These are phyloP conservation scores for Populus nigra DNA, from an alignment of 345 rosid species.

Conservation along the genomic window DNA sequence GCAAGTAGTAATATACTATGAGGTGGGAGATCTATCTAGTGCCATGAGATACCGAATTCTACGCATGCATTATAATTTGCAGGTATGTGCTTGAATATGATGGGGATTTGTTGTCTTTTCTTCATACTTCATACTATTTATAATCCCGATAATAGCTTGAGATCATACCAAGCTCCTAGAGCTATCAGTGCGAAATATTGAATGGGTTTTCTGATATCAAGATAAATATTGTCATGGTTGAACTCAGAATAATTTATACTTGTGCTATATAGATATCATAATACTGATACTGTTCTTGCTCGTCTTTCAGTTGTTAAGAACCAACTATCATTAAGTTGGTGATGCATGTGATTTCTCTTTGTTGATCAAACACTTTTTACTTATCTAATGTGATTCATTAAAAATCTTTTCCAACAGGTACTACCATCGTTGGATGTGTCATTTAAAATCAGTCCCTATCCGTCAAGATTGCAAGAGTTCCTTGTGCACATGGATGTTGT, in stretches of 20 bases:
- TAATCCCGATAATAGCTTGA: not conserved
- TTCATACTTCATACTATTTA: not conserved
- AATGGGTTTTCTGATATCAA: not conserved
- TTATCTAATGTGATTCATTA: not conserved
- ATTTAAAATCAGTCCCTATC: constrained; percentile 70
- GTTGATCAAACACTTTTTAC: constrained; percentile 1
- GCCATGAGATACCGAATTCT: constrained; percentile 80
- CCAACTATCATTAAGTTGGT: not conserved
- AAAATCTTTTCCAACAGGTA: constrained; percentile 44
- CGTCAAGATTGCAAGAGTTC: constrained; percentile 72
- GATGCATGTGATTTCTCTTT: not conserved
- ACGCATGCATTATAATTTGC: constrained; percentile 70
- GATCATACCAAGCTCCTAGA: constrained; percentile 1
- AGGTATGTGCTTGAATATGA: constrained; percentile 48
- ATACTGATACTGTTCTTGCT: not conserved
- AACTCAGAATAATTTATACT: not conserved
- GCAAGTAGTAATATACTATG: constrained; percentile 73
- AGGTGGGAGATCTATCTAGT: constrained; percentile 69
- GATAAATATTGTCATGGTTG: not conserved
- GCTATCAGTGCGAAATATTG: not conserved
- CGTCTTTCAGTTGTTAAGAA: not conserved
- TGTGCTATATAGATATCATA: not conserved
- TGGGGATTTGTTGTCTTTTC: not conserved
- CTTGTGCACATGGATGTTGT: constrained; percentile 81
- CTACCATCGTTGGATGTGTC: constrained; percentile 78